Evolutionary conservation across 441 rosid genomes (phyloP).

Genomic region (Populus hybrid): DNA sequence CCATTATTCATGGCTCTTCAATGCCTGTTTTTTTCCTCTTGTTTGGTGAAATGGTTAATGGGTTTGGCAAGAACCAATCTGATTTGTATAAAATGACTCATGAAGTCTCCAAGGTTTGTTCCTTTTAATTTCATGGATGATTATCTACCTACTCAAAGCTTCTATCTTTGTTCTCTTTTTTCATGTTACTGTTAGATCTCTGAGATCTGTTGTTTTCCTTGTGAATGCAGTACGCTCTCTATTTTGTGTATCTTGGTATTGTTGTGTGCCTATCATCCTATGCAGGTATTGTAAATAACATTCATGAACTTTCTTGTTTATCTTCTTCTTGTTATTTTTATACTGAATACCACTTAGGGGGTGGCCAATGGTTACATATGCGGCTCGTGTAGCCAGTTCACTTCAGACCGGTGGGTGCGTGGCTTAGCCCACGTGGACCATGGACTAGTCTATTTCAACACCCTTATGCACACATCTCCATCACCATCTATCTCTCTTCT

Average conservation of each 20-base stretch:
- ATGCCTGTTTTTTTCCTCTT: slow-evolving; percentile 94
- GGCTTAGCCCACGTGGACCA: slow-evolving; percentile 50
- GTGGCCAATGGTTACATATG: slow-evolving; percentile 7
- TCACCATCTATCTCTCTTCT: slow-evolving; percentile 11
- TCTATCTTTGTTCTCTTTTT: not conserved
- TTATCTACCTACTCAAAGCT: not conserved
- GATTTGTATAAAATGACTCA: slow-evolving; percentile 83
- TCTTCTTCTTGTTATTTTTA: slow-evolving; percentile 6
- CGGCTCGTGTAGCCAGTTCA: slow-evolving; percentile 29
- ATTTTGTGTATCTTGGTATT: slow-evolving; percentile 92
- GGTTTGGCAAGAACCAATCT: slow-evolving; percentile 92
- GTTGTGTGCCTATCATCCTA: slow-evolving; percentile 94
- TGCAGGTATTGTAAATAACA: slow-evolving; percentile 53
- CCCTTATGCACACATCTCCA: slow-evolving; percentile 16
- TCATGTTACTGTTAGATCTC: slow-evolving; percentile 34
- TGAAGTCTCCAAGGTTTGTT: slow-evolving; percentile 77
- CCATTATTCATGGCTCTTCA: slow-evolving; percentile 91
- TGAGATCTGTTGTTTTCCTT: slow-evolving; percentile 21
- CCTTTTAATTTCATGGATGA: not conserved
- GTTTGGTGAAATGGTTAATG: slow-evolving; percentile 96
- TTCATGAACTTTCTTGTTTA: slow-evolving; percentile 1
- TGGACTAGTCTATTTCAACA: slow-evolving; percentile 30
- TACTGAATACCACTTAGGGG: slow-evolving; percentile 8
- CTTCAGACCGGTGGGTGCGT: slow-evolving; percentile 26
- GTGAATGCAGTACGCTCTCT: slow-evolving; percentile 79